Percentiles rank a stretch among this genome's conserved stretches.
Conservation (phyloP, 257 asterid species). For the Scutellaria minor region DNA sequence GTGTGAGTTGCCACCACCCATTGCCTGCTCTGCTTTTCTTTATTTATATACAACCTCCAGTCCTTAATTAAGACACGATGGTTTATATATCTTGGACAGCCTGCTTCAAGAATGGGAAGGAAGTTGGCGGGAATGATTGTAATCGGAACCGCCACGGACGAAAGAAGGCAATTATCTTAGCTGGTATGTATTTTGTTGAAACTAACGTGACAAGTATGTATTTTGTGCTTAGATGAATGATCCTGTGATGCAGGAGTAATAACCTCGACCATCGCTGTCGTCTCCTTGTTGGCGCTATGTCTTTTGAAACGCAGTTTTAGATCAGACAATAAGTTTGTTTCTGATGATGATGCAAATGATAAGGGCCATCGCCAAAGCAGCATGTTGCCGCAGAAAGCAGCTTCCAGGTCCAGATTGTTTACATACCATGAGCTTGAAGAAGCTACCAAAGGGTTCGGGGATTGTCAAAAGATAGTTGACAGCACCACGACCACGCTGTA, state of each 20-base stretch:
- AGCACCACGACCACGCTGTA: slow-evolving; percentile 41
- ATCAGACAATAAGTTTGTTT: slow-evolving; percentile 39
- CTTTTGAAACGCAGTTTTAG: slow-evolving; percentile 49
- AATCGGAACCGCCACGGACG: slow-evolving; percentile 40
- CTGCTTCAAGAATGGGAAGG: slow-evolving; percentile 63
- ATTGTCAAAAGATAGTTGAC: slow-evolving; percentile 47
- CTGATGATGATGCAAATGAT: slow-evolving; percentile 18
- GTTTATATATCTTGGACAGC: slow-evolving; percentile 29
- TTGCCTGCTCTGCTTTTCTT: too few species aligned
- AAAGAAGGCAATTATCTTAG: slow-evolving; percentile 52
- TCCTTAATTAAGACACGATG: neutral
- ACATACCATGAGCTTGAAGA: slow-evolving; percentile 66
- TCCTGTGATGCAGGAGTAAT: slow-evolving; percentile 53
- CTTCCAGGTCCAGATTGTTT: slow-evolving; percentile 45
- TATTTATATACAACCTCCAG: too few species aligned
- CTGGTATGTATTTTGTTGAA: slow-evolving; percentile 44
- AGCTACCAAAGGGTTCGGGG: slow-evolving; percentile 65
- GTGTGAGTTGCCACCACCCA: slow-evolving; percentile 44
- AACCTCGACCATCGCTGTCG: slow-evolving; percentile 49
- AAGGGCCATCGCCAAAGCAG: slow-evolving; percentile 37
- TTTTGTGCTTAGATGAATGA: too few species aligned
- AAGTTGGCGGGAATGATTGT: slow-evolving; percentile 57
- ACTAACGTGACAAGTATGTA: too few species aligned
- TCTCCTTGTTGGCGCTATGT: slow-evolving; percentile 53
- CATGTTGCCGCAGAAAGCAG: slow-evolving; percentile 41